A percentile compares a stretch with the other conserved stretches of the same genome.
Evolutionary conservation across 129 eudicot species (phyloP).

Genomic region (Saussurea involucrata): DNA sequence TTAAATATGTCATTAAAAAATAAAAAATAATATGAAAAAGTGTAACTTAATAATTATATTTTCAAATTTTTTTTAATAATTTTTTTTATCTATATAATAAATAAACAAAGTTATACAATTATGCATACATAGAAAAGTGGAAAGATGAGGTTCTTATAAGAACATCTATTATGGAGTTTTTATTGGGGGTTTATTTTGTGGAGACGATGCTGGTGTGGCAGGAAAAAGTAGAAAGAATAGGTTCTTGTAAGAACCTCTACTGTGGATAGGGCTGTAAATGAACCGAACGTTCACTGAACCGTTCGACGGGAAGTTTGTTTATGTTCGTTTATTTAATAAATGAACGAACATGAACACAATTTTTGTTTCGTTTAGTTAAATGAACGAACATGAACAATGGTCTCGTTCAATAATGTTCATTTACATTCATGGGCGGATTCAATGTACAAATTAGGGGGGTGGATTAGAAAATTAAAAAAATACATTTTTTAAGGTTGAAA

Average conservation of each 20-base stretch:
- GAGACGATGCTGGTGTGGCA: not conserved
- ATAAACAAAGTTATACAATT: not conserved
- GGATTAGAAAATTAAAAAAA: too few species aligned
- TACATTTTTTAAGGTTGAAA: too few species aligned
- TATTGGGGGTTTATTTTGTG: not conserved
- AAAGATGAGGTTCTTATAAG: not conserved
- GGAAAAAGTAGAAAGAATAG: not conserved
- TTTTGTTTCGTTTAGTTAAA: too few species aligned
- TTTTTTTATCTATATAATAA: not conserved
- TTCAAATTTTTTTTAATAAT: not conserved
- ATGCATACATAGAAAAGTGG: not conserved
- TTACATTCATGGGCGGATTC: too few species aligned
- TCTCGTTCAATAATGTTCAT: too few species aligned
- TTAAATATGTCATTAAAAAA: not conserved
- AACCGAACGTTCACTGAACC: too few species aligned
- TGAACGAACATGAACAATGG: too few species aligned
- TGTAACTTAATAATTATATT: not conserved
- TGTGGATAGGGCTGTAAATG: too few species aligned
- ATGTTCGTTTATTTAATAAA: too few species aligned
- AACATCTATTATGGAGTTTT: not conserved
- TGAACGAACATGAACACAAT: too few species aligned
- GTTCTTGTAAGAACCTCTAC: not conserved
- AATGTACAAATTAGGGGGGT: too few species aligned
- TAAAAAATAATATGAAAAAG: not conserved
- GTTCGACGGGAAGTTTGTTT: too few species aligned